Base-by-base conservation (phyloP, 2,329 filamentous ascomycete genomes). In the Colletotrichum gloeosporioides region DNA sequence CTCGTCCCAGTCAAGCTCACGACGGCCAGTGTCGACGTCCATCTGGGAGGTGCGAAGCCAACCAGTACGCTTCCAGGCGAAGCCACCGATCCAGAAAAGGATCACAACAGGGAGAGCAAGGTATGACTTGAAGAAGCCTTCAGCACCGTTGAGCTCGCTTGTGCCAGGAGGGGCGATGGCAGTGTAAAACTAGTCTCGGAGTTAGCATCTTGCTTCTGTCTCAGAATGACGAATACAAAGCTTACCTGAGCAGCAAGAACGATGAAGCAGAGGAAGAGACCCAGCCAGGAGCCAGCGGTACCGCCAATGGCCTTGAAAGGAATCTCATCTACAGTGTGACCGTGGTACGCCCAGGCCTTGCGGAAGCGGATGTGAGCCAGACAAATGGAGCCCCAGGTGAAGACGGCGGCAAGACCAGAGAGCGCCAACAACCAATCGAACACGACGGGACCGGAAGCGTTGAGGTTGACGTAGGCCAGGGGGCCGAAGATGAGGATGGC, bases 331-430 rank as follows among this genome's bases (percentile, higher is more conserved):
- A 93, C 82, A 1, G 86, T 88, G 79, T 90, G 91, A 22, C 92
- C 92, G 73, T 93, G 88, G 29, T 84, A 81, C 15, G 81, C 82
- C 92, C 92, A 94, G 0, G 91, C 92, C 12, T 80, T 79, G 36
- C 92, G 91, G 89, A 93, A 94, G 18, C 92, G 92, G 78, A 94
- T 92, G 80, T 94, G 92, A 3, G 90, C 89, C 4, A 92, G 81
- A 82, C 91, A 93, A 80, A 94, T 93, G 68, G 89, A 91, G 31
- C 88, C 91, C 92, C 92, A 94, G 18, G 92, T 91, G 82, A 93
- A 93, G 61, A 94, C 87, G 22, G 91, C 88, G 9, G 90, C 89
- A 2, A 94, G 87, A 72, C 91, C 92, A 2, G 92, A 93, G 12
- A 94, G 85, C 6, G 92, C 90, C 36, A 91, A 88, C 4, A 94